Base-by-base conservation (phyloP, 371 early-diverging fungal genomes). In the Mucor irregularis region DNA sequence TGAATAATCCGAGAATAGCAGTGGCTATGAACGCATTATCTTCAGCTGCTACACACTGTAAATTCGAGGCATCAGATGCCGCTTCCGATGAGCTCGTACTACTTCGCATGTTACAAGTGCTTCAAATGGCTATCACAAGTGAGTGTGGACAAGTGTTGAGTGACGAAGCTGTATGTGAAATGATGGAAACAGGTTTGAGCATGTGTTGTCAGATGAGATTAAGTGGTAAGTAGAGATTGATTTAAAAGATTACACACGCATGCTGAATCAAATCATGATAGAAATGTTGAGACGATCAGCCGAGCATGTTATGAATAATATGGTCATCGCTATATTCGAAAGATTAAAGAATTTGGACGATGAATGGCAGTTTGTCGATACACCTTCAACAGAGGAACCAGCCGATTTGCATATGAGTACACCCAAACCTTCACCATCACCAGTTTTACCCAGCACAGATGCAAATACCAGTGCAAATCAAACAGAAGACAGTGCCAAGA, bases 151-250 rank as follows among this genome's bases (percentile, higher is more conserved):
- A 71, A 43, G 75, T 78, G 6, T 66, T 98, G 30, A 89, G 89
- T 45, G 98, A 98, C 64, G 92, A 91, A 62, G 90, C 91, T 13
- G 87, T 97, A 5, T 98, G 98, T 67, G 94, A 91, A 56, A 93
- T 97, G 85, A 89, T 97, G 71, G 98, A 98, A 71, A 93, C 94
- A 4, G 94, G 91, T 2, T 84, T 97, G 34, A 92, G 93, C 66
- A 94, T 98, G 91, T 91, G 93, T 71, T 97, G 94, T 70, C 96
- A 95, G 73, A 87, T 89, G 70, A 80, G 96, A 42, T 65, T 96
- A 25, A 92, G 89, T 68, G 97, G 92, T 90, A 85, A 44, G 74
- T 53, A 49, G 58, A 51, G 0, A 29, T 14, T n/a, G 9, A 7
- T 17, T 11, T 47, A 2, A n/a, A n/a, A n/a, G 42, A 11, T 13